phyloP scores from a whole-genome alignment of 805 yeast species.

The Saccharomycopsis capsularis region DNA sequence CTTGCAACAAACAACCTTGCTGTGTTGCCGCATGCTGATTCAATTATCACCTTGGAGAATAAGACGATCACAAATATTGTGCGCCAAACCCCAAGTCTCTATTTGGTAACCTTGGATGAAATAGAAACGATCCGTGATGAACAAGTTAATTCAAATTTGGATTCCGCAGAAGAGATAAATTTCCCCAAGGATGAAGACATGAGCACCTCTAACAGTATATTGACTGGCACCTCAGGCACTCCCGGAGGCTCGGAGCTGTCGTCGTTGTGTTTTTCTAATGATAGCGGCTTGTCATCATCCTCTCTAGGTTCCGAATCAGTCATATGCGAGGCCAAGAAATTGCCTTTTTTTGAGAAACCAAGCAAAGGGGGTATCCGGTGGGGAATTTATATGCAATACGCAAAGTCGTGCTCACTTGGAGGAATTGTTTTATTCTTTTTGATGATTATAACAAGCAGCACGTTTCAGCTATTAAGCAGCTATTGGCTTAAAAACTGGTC shows the following conservation, averaged over 20 bases:
- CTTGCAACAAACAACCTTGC: conserved; percentile 54
- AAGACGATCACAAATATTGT: conserved; percentile 53
- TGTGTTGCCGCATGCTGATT: conserved; percentile 47
- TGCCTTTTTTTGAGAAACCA: conserved; percentile 33
- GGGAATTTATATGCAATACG: conserved; percentile 46
- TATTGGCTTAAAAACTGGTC: conserved; percentile 69
- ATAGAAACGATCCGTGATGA: not conserved
- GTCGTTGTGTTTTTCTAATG: not conserved
- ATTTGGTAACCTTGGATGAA: too few species aligned
- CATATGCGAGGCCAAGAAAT: not conserved
- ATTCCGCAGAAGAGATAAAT: not conserved
- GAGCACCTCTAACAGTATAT: not conserved
- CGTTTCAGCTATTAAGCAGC: conserved; percentile 38
- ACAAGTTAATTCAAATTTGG: not conserved
- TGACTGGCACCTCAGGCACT: not conserved
- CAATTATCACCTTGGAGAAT: conserved; percentile 31
- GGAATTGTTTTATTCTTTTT: conserved; percentile 39
- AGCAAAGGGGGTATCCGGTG: conserved; percentile 54
- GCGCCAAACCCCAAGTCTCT: too few species aligned
- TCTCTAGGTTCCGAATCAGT: not conserved
- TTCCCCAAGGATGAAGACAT: not conserved
- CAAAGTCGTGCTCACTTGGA: conserved; percentile 48
- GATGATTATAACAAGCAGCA: conserved; percentile 31
- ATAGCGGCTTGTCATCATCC: not conserved
- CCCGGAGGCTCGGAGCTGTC: not conserved